phyloP scores from a whole-genome alignment of 106 monocot species.

The Platanthera guangdongensis region DNA sequence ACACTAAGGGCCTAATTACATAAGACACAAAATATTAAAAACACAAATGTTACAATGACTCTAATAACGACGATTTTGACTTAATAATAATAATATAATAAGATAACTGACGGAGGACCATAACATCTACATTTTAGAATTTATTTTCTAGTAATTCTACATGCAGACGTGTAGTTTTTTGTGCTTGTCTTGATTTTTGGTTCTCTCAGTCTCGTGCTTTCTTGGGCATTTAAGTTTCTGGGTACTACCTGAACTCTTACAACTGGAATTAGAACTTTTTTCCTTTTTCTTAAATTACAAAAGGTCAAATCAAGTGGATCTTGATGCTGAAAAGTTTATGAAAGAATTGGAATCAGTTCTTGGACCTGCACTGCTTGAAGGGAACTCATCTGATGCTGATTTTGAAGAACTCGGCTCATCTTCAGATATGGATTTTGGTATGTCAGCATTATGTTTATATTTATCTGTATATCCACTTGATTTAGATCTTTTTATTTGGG shows the following conservation, averaged over 20 bases:
- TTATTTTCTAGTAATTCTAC: too few species aligned
- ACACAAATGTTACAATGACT: too few species aligned
- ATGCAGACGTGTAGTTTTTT: not conserved
- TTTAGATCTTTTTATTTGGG: not conserved
- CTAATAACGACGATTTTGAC: too few species aligned
- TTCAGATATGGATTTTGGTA: constrained; percentile 84
- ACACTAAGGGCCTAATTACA: too few species aligned
- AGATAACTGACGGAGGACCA: too few species aligned
- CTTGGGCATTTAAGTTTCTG: not conserved
- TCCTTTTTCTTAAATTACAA: constrained; percentile 10
- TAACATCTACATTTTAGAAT: not conserved
- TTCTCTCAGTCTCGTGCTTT: not conserved
- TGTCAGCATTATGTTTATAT: constrained; percentile 1
- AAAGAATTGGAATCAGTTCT: constrained; percentile 70
- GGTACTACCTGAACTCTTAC: not conserved
- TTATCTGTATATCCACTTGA: not conserved
- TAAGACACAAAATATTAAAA: too few species aligned
- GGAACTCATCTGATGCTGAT: constrained; percentile 21
- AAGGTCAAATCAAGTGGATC: constrained; percentile 45
- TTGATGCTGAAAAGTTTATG: constrained; percentile 64
- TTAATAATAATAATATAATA: too few species aligned
- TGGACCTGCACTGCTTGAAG: constrained; percentile 14
- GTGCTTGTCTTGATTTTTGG: not conserved
- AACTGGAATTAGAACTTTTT: not conserved
- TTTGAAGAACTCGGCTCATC: constrained; percentile 36